phyloP scores from a whole-genome alignment of 2,329 filamentous ascomycete species.

The Pseudogymnoascus sp. region DNA sequence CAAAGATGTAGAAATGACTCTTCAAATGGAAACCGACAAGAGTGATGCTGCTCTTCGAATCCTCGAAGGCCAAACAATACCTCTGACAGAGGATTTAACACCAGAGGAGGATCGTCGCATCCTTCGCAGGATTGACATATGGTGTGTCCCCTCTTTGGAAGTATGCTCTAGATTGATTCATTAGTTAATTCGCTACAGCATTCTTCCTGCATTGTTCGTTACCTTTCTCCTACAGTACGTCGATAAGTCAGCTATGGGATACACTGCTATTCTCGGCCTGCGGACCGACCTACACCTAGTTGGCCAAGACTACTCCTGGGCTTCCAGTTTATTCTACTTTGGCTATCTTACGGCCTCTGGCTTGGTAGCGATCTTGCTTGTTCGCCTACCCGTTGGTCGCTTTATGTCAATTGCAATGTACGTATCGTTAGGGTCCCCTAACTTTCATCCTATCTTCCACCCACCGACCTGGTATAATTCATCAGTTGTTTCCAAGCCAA shows the following conservation, averaged over 20 bases:
- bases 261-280: not conserved
- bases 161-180: not conserved
- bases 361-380: constrained; percentile 2
- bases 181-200: not conserved
- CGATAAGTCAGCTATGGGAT: not conserved
- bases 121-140: constrained; percentile 7
- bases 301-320: constrained; percentile 19
- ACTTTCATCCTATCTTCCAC: not conserved
- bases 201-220: constrained; percentile 6
- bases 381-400: constrained; percentile 13
- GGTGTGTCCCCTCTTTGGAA: not conserved
- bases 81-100: not conserved
- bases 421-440: not conserved
- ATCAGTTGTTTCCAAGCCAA: not conserved
- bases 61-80: not conserved
- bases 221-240: constrained; percentile 6
- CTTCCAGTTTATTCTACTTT: constrained; percentile 12
- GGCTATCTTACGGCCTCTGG: not conserved
- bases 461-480: not conserved
- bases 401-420: constrained; percentile 11
- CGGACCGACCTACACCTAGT: constrained; percentile 25
- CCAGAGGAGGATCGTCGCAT: constrained; percentile 8
- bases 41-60: not conserved
- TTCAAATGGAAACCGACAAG: not conserved
- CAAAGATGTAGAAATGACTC: not conserved